phyloP scores from a whole-genome alignment of 768 basidiomycete genomes.

The Mycena galericulata region DNA sequence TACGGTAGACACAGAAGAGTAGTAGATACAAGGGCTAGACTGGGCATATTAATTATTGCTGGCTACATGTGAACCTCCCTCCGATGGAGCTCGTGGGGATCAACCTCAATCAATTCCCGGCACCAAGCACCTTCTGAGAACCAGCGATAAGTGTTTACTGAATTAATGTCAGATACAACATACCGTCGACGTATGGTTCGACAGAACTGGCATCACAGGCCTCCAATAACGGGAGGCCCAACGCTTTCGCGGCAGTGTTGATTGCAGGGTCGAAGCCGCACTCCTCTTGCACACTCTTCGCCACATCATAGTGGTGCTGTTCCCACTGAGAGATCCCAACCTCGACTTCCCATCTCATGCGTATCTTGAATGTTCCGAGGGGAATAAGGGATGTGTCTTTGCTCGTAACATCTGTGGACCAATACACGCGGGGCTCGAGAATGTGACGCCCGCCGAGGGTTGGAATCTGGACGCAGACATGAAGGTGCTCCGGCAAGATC shows the following conservation, averaged over 20 bases:
- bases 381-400: neutral
- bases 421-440: neutral
- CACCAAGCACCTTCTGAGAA: too few species aligned
- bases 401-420: neutral
- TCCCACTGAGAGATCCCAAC: neutral
- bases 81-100: too few species aligned
- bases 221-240: neutral
- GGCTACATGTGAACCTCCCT: too few species aligned
- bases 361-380: neutral
- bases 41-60: too few species aligned
- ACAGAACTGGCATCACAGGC: neutral
- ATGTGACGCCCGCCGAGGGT: neutral
- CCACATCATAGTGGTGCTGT: conserved; percentile 4
- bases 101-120: too few species aligned
- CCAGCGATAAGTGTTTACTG: too few species aligned
- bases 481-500: neutral
- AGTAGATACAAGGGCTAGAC: too few species aligned
- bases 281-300: neutral
- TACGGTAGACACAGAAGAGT: too few species aligned
- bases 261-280: neutral
- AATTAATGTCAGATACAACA: neutral
- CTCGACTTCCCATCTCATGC: neutral
- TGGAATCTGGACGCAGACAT: neutral
- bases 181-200: too few species aligned
- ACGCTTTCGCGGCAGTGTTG: neutral